Percentiles rank a stretch among this genome's conserved stretches.
These are phyloP conservation scores for Suillus subaureus DNA, from an alignment of 768 basidiomycete genomes.

Conservation along the genomic window DNA sequence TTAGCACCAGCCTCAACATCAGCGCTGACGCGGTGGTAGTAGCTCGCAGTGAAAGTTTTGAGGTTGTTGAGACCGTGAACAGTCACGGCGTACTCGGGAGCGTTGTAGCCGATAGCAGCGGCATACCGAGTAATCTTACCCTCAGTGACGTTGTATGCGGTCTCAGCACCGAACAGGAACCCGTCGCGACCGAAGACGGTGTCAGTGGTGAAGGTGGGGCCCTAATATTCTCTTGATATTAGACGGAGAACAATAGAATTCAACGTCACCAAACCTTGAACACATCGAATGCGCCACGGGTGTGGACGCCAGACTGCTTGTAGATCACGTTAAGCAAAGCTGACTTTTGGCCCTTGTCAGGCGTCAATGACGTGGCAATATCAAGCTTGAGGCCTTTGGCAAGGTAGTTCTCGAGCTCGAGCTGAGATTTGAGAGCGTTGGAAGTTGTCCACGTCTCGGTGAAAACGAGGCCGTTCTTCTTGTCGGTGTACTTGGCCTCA, in stretches of 20 bases:
- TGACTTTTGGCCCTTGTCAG: slow-evolving; percentile 84
- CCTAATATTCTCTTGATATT: slow-evolving; percentile 48
- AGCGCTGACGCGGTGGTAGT: slow-evolving; percentile 93
- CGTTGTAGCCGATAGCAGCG: slow-evolving; percentile 91
- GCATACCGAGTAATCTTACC: slow-evolving; percentile 92
- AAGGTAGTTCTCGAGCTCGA: slow-evolving; percentile 97
- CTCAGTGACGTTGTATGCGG: slow-evolving; percentile 94
- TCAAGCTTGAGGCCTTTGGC: slow-evolving; percentile 98
- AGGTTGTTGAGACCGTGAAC: slow-evolving; percentile 94
- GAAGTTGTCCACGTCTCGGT: slow-evolving; percentile 96
- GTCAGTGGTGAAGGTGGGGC: slow-evolving; percentile 96
- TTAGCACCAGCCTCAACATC: slow-evolving; percentile 96
- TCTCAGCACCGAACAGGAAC: slow-evolving; percentile 95
- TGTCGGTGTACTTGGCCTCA: slow-evolving; percentile 93
- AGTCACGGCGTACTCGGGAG: slow-evolving; percentile 94
- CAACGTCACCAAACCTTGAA: slow-evolving; percentile 71
- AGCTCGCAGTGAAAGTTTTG: slow-evolving; percentile 90
- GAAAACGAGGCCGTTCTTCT: slow-evolving; percentile 89
- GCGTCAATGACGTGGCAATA: slow-evolving; percentile 77
- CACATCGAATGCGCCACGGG: slow-evolving; percentile 85
- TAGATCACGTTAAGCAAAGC: slow-evolving; percentile 83
- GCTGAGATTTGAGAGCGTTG: slow-evolving; percentile 87
- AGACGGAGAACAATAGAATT: not conserved
- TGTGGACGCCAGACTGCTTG: slow-evolving; percentile 96
- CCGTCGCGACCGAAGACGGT: slow-evolving; percentile 95